Base-by-base conservation (phyloP, 805 yeast genomes). In the Nakazawaea ishiwadae region DNA sequence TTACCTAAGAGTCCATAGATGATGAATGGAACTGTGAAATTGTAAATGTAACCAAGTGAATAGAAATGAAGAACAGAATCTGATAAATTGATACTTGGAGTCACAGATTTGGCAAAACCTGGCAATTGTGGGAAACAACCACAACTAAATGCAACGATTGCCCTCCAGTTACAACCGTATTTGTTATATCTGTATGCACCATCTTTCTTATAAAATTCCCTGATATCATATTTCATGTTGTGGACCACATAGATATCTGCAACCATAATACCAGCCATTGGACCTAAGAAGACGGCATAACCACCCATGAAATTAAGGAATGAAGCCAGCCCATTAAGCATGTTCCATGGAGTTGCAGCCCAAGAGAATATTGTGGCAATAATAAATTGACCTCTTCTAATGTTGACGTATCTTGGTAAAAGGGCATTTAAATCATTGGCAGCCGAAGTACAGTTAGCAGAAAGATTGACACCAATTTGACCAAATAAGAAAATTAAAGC, bases 71-170 rank as follows among this genome's bases (percentile, higher is more conserved):
- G 31, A 33, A 60, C 55, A 2, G 51, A 48, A 0, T 49, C 40
- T 35, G 47, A 47, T 17, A 61, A 35, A 1, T 27, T 23, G 20
- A 61, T 51, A 18, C 38, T 45, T 2, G 62, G 38, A 39, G 54
- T 56, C 3, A 65, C 62, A 18, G 54, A 54, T 11, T 55, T 44
- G 5, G 63, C 90, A 52, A 88, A 88, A 1, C 96, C 96, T 15
- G 84, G 84, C 53, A 88, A 80, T 53, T 87, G 88, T 35, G 95
- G 93, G 21, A 78, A 66, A 45, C 88, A 79, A 41, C 96, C 96
- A 50, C 81, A 71, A 48, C 88, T 58, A 58, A 88, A 88, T 1
- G 96, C 93, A 27, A 71, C 76, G 49, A 76, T 79, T 2, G 91
- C 96, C 58, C 95, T 71, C 93, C 95, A 85, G 58, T 87, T 86